These are phyloP conservation scores for Alliaria petiolata DNA, from an alignment of 345 rosid genomes.

Conservation along the genomic window DNA sequence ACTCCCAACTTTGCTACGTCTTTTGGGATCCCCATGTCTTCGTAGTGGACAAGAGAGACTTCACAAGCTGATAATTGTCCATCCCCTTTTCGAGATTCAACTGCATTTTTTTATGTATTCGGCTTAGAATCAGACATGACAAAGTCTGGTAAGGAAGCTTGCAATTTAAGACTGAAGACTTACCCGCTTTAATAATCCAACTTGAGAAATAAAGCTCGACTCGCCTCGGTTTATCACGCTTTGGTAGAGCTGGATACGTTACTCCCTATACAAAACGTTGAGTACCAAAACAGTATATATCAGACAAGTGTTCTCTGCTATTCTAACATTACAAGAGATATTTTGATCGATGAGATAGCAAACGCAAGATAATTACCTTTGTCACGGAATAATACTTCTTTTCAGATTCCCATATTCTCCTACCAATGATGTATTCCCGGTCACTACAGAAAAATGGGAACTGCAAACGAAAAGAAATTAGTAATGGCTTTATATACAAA, in stretches of 20 bases:
- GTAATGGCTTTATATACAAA: neutral
- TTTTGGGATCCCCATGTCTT: slow-evolving; percentile 98
- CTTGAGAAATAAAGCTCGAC: slow-evolving; percentile 88
- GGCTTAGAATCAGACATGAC: neutral
- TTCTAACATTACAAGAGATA: neutral
- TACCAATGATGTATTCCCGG: slow-evolving; percentile 83
- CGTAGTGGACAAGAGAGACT: slow-evolving; percentile 78
- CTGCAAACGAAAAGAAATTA: slow-evolving; percentile 42
- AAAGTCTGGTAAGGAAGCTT: neutral
- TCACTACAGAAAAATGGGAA: slow-evolving; percentile 97
- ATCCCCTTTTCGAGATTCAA: slow-evolving; percentile 85
- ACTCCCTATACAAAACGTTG: slow-evolving; percentile 50
- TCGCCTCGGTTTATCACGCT: slow-evolving; percentile 88
- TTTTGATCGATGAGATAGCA: neutral
- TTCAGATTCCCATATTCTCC: slow-evolving; percentile 93
- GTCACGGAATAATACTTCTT: slow-evolving; percentile 76
- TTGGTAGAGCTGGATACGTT: slow-evolving; percentile 56
- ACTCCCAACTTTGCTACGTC: slow-evolving; percentile 93
- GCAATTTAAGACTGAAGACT: slow-evolving; percentile 4
- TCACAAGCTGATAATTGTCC: slow-evolving; percentile 82
- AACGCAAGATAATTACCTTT: slow-evolving; percentile 54
- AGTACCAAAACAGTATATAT: neutral
- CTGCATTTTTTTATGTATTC: slow-evolving; percentile 32
- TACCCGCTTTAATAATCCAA: slow-evolving; percentile 90
- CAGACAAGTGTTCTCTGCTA: neutral